These are phyloP conservation scores for Clonostachys byssicola DNA, from an alignment of 2,329 filamentous ascomycete genomes.

Conservation along the genomic window DNA sequence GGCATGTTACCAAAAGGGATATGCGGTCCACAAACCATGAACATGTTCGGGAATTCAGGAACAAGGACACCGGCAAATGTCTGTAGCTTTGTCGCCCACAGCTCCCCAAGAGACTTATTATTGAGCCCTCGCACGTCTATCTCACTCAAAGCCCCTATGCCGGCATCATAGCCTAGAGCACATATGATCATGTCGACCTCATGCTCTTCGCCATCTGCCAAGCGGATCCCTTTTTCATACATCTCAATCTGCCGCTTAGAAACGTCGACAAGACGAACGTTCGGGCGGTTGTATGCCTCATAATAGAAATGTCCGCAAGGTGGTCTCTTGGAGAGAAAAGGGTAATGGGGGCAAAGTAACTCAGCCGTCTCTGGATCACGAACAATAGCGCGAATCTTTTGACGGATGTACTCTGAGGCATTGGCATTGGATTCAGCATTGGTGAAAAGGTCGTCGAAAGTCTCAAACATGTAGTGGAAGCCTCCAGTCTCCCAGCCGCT, in stretches of 20 bases:
- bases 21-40: constrained; percentile 35
- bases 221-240: constrained; percentile 28
- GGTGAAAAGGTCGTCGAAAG: constrained; percentile 38
- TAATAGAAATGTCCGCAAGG: constrained; percentile 43
- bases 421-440: constrained; percentile 34
- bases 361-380: constrained; percentile 35
- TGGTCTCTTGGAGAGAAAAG: constrained; percentile 39
- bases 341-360: constrained; percentile 41
- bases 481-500: constrained; percentile 35
- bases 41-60: constrained; percentile 39
- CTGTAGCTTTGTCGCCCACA: constrained; percentile 25
- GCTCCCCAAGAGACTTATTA: constrained; percentile 20
- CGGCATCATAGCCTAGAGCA: constrained; percentile 36
- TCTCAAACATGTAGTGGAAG: constrained; percentile 38
- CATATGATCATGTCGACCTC: constrained; percentile 15
- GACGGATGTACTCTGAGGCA: constrained; percentile 43
- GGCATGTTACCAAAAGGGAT: constrained; percentile 33
- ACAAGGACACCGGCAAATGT: constrained; percentile 34
- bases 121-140: constrained; percentile 28
- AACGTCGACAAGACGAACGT: constrained; percentile 42
- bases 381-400: constrained; percentile 36
- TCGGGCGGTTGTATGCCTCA: constrained; percentile 39
- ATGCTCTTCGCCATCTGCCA: constrained; percentile 21
- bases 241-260: constrained; percentile 35
- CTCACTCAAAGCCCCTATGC: constrained; percentile 31